These are phyloP conservation scores for Trichoderma erinaceum DNA, from an alignment of 495 filamentous ascomycete species.

Conservation along the genomic window DNA sequence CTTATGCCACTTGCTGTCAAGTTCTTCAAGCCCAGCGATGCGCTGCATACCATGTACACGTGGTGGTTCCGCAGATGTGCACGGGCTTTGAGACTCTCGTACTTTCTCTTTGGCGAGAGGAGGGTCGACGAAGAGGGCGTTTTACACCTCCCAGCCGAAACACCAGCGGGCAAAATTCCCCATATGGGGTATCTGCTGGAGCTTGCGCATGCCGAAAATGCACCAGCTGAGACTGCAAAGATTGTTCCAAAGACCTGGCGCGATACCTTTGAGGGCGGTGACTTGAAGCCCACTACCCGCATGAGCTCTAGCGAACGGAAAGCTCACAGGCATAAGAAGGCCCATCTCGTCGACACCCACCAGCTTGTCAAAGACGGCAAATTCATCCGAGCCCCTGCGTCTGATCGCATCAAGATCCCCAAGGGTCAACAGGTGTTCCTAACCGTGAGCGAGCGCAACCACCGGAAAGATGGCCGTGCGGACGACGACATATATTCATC, in stretches of 20 bases:
- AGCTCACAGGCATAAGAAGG: conserved; percentile 23
- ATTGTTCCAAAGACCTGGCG: conserved; percentile 37
- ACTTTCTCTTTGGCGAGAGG: conserved; percentile 88
- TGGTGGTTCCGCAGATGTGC: conserved; percentile 97
- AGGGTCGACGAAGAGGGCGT: conserved; percentile 74
- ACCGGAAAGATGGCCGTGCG: conserved; percentile 51
- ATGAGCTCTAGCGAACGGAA: conserved; percentile 25
- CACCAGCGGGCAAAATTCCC: conserved; percentile 27
- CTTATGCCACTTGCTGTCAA: conserved; percentile 78
- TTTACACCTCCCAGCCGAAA: conserved; percentile 25
- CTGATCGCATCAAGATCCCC: conserved; percentile 87
- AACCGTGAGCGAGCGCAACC: conserved; percentile 66
- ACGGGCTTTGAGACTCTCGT: conserved; percentile 67
- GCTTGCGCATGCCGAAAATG: conserved; percentile 22
- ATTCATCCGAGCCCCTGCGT: conserved; percentile 84
- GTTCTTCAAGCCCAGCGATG: conserved; percentile 77
- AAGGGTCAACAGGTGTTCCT: conserved; percentile 78
- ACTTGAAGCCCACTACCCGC: conserved; percentile 26
- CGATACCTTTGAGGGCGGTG: conserved; percentile 35
- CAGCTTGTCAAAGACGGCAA: conserved; percentile 59
- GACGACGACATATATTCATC: conserved; percentile 65
- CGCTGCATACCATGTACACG: conserved; percentile 73
- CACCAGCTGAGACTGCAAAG: not conserved
- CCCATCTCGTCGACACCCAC: conserved; percentile 36
- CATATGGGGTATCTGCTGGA: conserved; percentile 34